Evolutionary conservation across 495 filamentous ascomycete species (phyloP).

Genomic region (Elaphomyces granulatus): DNA sequence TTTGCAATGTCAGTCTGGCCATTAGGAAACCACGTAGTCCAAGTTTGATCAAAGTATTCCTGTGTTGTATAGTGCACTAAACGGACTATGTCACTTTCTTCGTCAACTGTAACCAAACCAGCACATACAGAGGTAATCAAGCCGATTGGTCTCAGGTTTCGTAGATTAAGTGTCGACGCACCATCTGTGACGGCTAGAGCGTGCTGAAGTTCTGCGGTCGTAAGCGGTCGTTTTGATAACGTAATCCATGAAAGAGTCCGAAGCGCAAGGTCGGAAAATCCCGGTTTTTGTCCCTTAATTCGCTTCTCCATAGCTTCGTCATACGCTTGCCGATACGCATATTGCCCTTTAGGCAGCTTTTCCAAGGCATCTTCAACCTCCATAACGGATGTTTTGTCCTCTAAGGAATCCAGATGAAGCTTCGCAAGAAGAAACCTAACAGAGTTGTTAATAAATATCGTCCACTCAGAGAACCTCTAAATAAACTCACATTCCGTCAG

Average conservation of each 20-base stretch:
- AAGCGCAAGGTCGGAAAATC: constrained; percentile 14
- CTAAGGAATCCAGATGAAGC: constrained; percentile 15
- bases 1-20: constrained; percentile 15
- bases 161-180: constrained; percentile 10
- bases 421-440: constrained; percentile 30
- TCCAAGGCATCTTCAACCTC: constrained; percentile 16
- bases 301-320: constrained; percentile 24
- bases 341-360: constrained; percentile 12
- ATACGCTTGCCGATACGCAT: constrained; percentile 13
- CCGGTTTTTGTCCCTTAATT: constrained; percentile 19
- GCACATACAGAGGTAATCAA: constrained; percentile 18
- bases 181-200: constrained; percentile 20
- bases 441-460: too few species aligned
- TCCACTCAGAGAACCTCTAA: too few species aligned
- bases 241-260: constrained; percentile 10
- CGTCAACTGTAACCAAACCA: constrained; percentile 22
- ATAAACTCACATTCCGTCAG: too few species aligned
- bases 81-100: constrained; percentile 17
- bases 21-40: constrained; percentile 12
- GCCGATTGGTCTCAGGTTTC: constrained; percentile 11
- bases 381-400: constrained; percentile 15
- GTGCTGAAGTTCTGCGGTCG: constrained; percentile 17
- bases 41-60: constrained; percentile 19
- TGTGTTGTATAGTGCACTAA: constrained; percentile 19
- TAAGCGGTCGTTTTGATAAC: constrained; percentile 8